Conservation (phyloP, 495 filamentous ascomycete species). For the Xylaria grammica region DNA sequence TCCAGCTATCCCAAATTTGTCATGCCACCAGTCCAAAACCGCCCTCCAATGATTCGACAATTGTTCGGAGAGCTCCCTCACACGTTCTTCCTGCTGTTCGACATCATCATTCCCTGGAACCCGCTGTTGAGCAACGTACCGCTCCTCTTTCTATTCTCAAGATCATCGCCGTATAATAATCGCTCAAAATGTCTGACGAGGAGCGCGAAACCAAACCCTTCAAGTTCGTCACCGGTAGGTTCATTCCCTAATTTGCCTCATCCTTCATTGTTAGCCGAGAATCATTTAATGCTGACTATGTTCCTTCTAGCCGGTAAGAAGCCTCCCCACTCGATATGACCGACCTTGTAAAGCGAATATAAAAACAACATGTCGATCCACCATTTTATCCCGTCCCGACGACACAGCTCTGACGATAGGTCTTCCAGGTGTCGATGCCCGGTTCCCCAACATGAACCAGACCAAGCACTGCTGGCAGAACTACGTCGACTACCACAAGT, state of each 20-base stretch:
- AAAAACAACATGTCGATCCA: slow-evolving; percentile 20
- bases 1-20: slow-evolving; percentile 28
- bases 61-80: slow-evolving; percentile 30
- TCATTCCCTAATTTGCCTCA: slow-evolving; percentile 44
- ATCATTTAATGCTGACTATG: slow-evolving; percentile 31
- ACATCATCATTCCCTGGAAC: slow-evolving; percentile 29
- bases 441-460: slow-evolving; percentile 99
- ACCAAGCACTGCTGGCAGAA: slow-evolving; percentile 95
- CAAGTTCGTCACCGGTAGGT: slow-evolving; percentile 99
- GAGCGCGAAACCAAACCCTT: slow-evolving; percentile 97
- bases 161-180: slow-evolving; percentile 21
- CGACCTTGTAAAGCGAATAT: slow-evolving; percentile 17
- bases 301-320: slow-evolving; percentile 55
- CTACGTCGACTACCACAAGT: slow-evolving; percentile 99
- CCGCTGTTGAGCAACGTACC: slow-evolving; percentile 27
- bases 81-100: slow-evolving; percentile 29
- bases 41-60: slow-evolving; percentile 37
- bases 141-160: slow-evolving; percentile 12
- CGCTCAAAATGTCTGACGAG: slow-evolving; percentile 80
- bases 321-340: slow-evolving; percentile 16
- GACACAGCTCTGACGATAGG: slow-evolving; percentile 15
- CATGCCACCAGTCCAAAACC: slow-evolving; percentile 38
- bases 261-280: slow-evolving; percentile 28
- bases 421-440: slow-evolving; percentile 88
- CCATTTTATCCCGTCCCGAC: not conserved